These are phyloP conservation scores for Metschnikowia lochheadii DNA, from an alignment of 805 yeast genomes.

Conservation along the genomic window DNA sequence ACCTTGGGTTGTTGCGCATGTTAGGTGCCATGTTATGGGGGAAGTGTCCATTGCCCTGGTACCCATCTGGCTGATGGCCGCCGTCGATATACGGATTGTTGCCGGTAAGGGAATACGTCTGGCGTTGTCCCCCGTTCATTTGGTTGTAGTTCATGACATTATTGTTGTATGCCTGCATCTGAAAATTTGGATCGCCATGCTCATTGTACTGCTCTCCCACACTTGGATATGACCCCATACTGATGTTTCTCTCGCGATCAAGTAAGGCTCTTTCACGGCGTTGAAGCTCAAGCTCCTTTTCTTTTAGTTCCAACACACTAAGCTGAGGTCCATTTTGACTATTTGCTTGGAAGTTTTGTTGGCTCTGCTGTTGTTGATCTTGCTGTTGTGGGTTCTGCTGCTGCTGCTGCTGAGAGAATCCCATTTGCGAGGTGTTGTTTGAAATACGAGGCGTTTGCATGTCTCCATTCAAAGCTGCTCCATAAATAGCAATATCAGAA, in stretches of 20 bases:
- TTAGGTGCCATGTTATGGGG: slow-evolving; percentile 23
- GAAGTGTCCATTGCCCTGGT: slow-evolving; percentile 28
- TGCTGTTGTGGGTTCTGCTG: background rate
- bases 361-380: background rate
- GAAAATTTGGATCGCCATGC: background rate
- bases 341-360: background rate
- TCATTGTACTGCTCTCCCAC: background rate
- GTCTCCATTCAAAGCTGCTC: slow-evolving; percentile 32
- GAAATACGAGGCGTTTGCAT: slow-evolving; percentile 1
- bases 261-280: slow-evolving; percentile 26
- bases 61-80: slow-evolving; percentile 31
- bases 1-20: slow-evolving; percentile 22
- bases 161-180: background rate
- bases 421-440: slow-evolving; percentile 4
- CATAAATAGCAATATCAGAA: slow-evolving; percentile 35
- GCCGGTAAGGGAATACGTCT: slow-evolving; percentile 12
- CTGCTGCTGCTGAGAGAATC: background rate
- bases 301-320: slow-evolving; percentile 1
- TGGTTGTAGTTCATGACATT: background rate
- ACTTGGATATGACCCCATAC: background rate
- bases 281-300: slow-evolving; percentile 24
- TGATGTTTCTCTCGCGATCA: slow-evolving; percentile 15
- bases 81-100: slow-evolving; percentile 16
- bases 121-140: slow-evolving; percentile 2
- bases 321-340: background rate